These are phyloP conservation scores for Hylodesmum podocarpum DNA, from an alignment of 306 rosid genomes.

Conservation along the genomic window DNA sequence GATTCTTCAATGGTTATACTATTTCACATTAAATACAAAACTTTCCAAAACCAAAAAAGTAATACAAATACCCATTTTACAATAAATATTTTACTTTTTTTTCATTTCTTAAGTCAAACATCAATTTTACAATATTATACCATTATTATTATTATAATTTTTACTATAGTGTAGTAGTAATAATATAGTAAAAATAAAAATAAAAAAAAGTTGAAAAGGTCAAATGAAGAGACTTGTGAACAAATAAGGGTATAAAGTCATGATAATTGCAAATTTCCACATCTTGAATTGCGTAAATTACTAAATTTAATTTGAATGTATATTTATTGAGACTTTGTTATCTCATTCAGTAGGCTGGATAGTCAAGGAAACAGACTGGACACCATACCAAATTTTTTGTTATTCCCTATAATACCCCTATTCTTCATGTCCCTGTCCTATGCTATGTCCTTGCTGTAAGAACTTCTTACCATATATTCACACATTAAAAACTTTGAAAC, in stretches of 20 bases:
- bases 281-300: constrained; percentile 34
- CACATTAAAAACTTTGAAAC: neutral
- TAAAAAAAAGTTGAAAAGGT: constrained; percentile 26
- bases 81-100: neutral
- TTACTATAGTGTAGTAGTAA: too few species aligned
- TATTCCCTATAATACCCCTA: constrained; percentile 17
- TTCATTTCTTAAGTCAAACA: constrained; percentile 32
- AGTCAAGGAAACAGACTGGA: constrained; percentile 59
- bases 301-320: constrained; percentile 21
- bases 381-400: constrained; percentile 23
- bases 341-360: constrained; percentile 36
- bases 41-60: neutral
- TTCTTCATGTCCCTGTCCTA: neutral
- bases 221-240: constrained; percentile 37
- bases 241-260: constrained; percentile 24
- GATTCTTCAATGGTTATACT: constrained; percentile 18
- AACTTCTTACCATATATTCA: neutral
- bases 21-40: constrained; percentile 1
- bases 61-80: neutral
- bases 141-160: constrained; percentile 21
- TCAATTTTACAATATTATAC: neutral
- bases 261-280: constrained; percentile 13
- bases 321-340: constrained; percentile 34
- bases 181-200: neutral
- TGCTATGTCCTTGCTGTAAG: neutral